Evolutionary conservation across 2,329 filamentous ascomycete genomes (phyloP), one percentile per base, ranked within the genome.

Genomic region (Hymenoscyphus salicellus): DNA sequence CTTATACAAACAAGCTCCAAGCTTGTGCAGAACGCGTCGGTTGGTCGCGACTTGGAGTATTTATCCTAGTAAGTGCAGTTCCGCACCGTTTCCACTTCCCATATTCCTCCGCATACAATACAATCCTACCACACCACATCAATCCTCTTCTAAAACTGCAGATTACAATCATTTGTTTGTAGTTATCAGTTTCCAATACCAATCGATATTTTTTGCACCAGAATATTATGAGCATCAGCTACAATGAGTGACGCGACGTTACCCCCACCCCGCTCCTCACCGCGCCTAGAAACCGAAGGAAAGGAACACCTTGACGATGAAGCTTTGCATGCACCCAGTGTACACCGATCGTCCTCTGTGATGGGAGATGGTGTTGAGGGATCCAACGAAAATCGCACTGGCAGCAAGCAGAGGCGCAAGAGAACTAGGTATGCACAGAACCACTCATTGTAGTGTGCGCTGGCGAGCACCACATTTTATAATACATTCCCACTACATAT

Each of bases 371-470:
- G 71, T 38, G 63, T 46, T 26, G 62, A 65, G 17, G 68, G 65
- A 6, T 66, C 70, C 43, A 63, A 46, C 46, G 73, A 71, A 61
- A 69, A 60, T 52, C 69, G 77, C 82, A 81, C 69, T 28, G 71
- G 73, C 23, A 71, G 65, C 17, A 75, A 74, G 62, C 73, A 74
- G 62, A 86, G 85, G 79, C 80, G 86, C 77, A 88, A 88, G 77
- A 78, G 86, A 68, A 88, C 86, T 65, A 84, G 83, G 86, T 88
- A 83, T 72, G 83, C 81, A 57, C 46, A 41, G 26, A 49, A 81
- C 57, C 46, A 49, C 30, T 16, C 30, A 28, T 59, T 33, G 28
- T n/a, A 52, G 8, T 17, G 20, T 11, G 17, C n/a, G 33, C n/a
- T 20, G n/a, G 55, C 55, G 20, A 58, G 28, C 17, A 23, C 23